Base-by-base conservation (phyloP, 2,329 filamentous ascomycete genomes). In the Xylariaceae sp. region DNA sequence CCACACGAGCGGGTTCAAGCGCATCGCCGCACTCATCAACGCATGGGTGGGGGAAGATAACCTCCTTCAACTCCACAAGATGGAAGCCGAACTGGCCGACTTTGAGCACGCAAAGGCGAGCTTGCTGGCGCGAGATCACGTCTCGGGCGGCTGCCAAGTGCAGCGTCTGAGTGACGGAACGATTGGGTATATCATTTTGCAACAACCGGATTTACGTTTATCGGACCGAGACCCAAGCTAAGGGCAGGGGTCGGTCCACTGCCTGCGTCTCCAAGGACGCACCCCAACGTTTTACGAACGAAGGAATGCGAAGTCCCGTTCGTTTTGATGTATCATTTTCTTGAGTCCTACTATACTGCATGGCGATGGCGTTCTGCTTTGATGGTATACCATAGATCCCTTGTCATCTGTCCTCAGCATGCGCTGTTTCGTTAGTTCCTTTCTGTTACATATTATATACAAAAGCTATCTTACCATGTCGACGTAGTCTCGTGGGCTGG, bases 21-120 rank as follows among this genome's bases (percentile, higher is more conserved):
- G 71, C 42, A 86, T 87, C 56, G 83, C 82, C 28, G 70, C 69
- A 22, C 68, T 80, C n/a, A 83, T 87, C 49, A 82, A 86, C 57
- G 67, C 72, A 28, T 87, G 83, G 83, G 79, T 81, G 22, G 81
- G 82, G 1, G 71, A 72, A 13, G 78, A 56, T 42, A 50, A 78
- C 11, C 75, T 75, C 31, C 66, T 86, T 39, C 75, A 77, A 42
- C 71, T 86, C 28, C 73, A 76, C 55, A 79, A 83, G 54, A 81
- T 85, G 73, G 81, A 84, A 60, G 83, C 82, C 2, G 80, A 86
- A 55, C 69, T 86, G 31, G 76, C 80, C 51, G 68, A 77, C 52
- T 85, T 84, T 61, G 62, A 65, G 54, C 57, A 50, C 31, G 49
- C 47, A 33, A 50, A 49, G 45, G 17, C 47, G 5, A 42, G 44